Evolutionary conservation across 176 grass and related monocot species (phyloP).

Genomic region (Stipa capillata): DNA sequence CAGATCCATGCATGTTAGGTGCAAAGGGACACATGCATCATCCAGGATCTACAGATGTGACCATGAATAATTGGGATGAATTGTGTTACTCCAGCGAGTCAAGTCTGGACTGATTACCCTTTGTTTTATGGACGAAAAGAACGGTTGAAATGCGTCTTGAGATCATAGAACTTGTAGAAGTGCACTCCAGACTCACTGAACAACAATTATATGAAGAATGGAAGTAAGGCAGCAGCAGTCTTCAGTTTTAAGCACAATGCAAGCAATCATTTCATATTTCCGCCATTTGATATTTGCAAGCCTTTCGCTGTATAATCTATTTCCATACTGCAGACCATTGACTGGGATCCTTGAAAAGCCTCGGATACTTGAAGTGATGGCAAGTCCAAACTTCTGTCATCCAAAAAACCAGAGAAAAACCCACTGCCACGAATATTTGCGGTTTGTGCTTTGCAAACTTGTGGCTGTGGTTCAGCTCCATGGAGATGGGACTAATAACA

Average conservation of each 20-base stretch:
- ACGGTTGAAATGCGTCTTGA: conserved; percentile 7
- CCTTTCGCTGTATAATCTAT: not conserved
- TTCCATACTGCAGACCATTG: not conserved
- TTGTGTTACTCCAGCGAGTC: not conserved
- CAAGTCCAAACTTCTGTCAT: not conserved
- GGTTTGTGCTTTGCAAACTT: not conserved
- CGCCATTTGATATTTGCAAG: not conserved
- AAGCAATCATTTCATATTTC: not conserved
- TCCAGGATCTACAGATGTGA: conserved; percentile 30
- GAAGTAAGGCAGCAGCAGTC: not conserved
- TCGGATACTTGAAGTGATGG: not conserved
- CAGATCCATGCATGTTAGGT: conserved; percentile 14
- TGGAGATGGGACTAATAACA: not conserved
- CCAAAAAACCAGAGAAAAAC: not conserved
- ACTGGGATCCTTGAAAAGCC: not conserved
- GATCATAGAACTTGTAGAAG: not conserved
- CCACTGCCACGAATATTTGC: not conserved
- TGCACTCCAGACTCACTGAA: not conserved
- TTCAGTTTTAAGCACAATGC: not conserved
- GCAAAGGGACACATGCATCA: conserved; percentile 1
- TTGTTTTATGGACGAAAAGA: not conserved
- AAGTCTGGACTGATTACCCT: not conserved
- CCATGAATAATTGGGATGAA: conserved; percentile 33
- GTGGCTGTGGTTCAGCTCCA: not conserved
- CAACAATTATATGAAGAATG: not conserved